A percentile compares a stretch with the other conserved stretches of the same genome.
These are phyloP conservation scores for Suhomyces wounanorum DNA, from an alignment of 1,139 yeast genomes.

Conservation along the genomic window DNA sequence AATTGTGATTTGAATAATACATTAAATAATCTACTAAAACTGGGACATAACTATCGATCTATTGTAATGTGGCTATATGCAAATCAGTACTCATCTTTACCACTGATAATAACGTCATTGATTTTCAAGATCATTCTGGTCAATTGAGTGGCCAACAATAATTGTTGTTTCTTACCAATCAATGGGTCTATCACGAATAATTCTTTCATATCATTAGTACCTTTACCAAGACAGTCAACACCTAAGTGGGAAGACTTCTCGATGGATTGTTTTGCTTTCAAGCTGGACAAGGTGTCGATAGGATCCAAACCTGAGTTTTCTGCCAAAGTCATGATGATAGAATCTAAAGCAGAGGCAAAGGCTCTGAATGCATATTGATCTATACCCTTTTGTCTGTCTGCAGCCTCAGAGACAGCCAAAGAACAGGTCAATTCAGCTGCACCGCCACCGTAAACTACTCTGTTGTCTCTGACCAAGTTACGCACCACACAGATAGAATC, in stretches of 20 bases:
- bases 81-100: slow-evolving; percentile 69
- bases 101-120: slow-evolving; percentile 91
- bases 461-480: slow-evolving; percentile 85
- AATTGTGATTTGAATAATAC: neutral
- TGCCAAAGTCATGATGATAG: slow-evolving; percentile 91
- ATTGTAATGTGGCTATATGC: slow-evolving; percentile 3
- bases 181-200: slow-evolving; percentile 94
- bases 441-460: slow-evolving; percentile 98
- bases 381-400: slow-evolving; percentile 90
- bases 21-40: neutral
- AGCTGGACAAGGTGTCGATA: slow-evolving; percentile 79
- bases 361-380: slow-evolving; percentile 98
- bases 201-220: slow-evolving; percentile 88
- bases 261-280: slow-evolving; percentile 82
- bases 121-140: slow-evolving; percentile 97
- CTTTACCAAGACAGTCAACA: slow-evolving; percentile 90
- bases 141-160: slow-evolving; percentile 91
- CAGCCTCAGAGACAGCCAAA: slow-evolving; percentile 86
- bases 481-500: slow-evolving; percentile 97
- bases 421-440: slow-evolving; percentile 96
- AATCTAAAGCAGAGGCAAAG: slow-evolving; percentile 86
- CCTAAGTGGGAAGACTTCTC: slow-evolving; percentile 76
- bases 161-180: slow-evolving; percentile 95
- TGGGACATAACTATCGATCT: neutral
- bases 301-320: slow-evolving; percentile 96